These are phyloP conservation scores for Thelephora terrestris DNA, from an alignment of 1,284 basidiomycete genomes.

Conservation along the genomic window DNA sequence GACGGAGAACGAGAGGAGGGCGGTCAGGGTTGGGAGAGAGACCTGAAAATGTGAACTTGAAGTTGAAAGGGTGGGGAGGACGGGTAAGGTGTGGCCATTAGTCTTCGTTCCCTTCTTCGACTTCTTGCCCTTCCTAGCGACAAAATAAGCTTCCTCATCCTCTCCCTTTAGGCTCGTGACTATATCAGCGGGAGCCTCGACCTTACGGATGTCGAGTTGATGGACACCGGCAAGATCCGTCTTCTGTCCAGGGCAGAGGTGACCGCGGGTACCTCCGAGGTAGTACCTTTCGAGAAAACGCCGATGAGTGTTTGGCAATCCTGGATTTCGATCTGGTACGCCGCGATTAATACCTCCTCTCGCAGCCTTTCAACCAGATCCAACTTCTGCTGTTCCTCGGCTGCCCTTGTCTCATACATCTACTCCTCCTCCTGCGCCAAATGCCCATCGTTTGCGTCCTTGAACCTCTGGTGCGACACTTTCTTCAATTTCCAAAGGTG, in stretches of 20 bases:
- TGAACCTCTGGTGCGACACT: constrained; percentile 59
- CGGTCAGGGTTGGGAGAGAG: constrained; percentile 79
- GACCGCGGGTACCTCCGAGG: constrained; percentile 37
- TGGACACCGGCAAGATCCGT: constrained; percentile 66
- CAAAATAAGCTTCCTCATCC: constrained; percentile 79
- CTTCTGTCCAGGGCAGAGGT: constrained; percentile 21
- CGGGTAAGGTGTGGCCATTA: constrained; percentile 27
- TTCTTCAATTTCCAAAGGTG: constrained; percentile 76
- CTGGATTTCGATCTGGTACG: constrained; percentile 91
- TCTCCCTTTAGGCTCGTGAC: constrained; percentile 83
- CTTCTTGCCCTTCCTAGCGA: constrained; percentile 65
- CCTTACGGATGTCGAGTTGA: constrained; percentile 77
- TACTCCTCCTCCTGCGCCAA: constrained; percentile 77
- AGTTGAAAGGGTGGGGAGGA: constrained; percentile 23
- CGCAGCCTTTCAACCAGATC: constrained; percentile 76
- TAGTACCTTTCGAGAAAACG: constrained; percentile 59
- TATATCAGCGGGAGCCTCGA: constrained; percentile 64
- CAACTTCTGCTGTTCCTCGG: constrained; percentile 73
- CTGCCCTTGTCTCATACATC: constrained; percentile 70
- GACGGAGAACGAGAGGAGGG: constrained; percentile 84
- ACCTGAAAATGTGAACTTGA: constrained; percentile 54
- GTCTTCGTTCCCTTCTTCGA: constrained; percentile 52
- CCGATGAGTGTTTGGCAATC: constrained; percentile 94
- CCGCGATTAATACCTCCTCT: constrained; percentile 87
- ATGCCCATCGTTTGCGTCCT: constrained; percentile 83